Conservation (phyloP, 495 filamentous ascomycete species). For the Penicillium bovifimosum region DNA sequence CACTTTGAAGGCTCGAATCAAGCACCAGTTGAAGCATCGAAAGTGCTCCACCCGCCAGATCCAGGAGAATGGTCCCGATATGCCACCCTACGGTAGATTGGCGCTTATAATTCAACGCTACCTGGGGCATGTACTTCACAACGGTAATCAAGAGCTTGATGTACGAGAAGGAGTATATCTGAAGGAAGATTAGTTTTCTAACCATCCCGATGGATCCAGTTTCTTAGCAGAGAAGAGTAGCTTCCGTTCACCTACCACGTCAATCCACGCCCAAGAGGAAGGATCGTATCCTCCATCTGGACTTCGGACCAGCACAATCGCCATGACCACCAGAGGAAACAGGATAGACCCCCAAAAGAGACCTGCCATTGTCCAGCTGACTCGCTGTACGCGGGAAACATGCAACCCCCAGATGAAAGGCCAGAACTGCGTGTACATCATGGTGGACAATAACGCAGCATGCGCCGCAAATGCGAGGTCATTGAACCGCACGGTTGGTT, state of each 20-base stretch:
- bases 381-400: constrained; percentile 44
- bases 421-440: constrained; percentile 70
- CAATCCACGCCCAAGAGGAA: constrained; percentile 66
- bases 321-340: constrained; percentile 49
- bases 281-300: constrained; percentile 51
- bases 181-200: not conserved
- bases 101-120: constrained; percentile 72
- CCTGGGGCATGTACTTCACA: constrained; percentile 90
- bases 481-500: constrained; percentile 82
- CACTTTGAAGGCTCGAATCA: constrained; percentile 75
- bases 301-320: constrained; percentile 47
- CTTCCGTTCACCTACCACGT: constrained; percentile 56
- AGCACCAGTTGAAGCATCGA: constrained; percentile 76
- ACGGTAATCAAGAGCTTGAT: constrained; percentile 85
- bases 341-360: constrained; percentile 61
- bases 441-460: constrained; percentile 59
- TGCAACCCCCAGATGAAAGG: constrained; percentile 70
- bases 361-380: constrained; percentile 60
- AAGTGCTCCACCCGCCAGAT: constrained; percentile 74
- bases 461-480: constrained; percentile 84
- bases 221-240: not conserved
- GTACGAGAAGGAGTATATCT: constrained; percentile 79
- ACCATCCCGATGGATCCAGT: not conserved
- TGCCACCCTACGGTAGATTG: constrained; percentile 83
- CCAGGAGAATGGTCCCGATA: constrained; percentile 80